Base-by-base conservation (phyloP, 2,329 filamentous ascomycete species). In the Hypoxylon sp. region DNA sequence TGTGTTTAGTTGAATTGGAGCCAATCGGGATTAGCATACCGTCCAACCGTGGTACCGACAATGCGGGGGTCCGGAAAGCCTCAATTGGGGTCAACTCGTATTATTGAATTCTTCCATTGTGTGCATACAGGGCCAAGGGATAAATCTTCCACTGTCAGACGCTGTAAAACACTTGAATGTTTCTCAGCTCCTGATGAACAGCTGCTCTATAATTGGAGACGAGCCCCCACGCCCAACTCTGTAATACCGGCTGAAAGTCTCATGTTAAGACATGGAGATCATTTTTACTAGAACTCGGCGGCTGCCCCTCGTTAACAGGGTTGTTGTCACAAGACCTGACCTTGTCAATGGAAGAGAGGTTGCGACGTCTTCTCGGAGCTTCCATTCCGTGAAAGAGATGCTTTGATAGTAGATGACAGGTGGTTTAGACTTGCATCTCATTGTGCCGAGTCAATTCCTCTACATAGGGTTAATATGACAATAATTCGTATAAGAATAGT, bases 61-160 rank as follows among this genome's bases (percentile, higher is more conserved):
- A 55, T 60, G 67, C 57, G 64, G 67, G 64, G 67, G 63, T 69
- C 51, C n/a, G 60, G 48, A 43, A 60, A 58, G 25, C 5, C 45
- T 60, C 36, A 25, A 49, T 30, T 17, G 23, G 34, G 55, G 59
- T 59, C 32, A 45, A 23, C 25, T 51, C 43, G 32, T 21, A 9
- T 63, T 65, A 52, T 60, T 60, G 61, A 63, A 70, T 69, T 32
- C 48, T 53, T 59, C 50, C 53, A 46, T 46, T 56, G 6, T 36
- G 19, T 49, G 67, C 57, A 69, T 67, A 63, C n/a, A 60, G 63
- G 32, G 14, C 48, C 14, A 45, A 25, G 50, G 58, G 58, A 17
- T 64, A 50, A 61, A 58, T 63, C 19, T 49, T 60, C 53, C 21
- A 45, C 38, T n/a, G n/a, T n/a, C n/a, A n/a, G n/a, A n/a, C n/a